phyloP scores from a whole-genome alignment of 2,329 filamentous ascomycete genomes.

The Sporothrix inflata region DNA sequence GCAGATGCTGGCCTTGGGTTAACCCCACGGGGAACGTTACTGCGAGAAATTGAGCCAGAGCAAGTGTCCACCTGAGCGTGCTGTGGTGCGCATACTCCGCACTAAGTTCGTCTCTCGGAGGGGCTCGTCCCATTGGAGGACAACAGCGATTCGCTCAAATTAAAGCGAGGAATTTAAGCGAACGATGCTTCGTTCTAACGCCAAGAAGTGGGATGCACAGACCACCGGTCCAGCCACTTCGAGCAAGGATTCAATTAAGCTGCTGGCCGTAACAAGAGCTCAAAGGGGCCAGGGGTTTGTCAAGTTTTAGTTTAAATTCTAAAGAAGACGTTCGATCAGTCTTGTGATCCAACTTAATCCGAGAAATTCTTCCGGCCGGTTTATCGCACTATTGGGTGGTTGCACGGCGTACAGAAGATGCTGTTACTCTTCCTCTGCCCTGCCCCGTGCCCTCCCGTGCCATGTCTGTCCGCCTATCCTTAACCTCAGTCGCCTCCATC shows the following conservation, averaged over 20 bases:
- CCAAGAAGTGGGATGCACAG: too few species aligned
- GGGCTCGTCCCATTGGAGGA: background rate
- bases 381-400: too few species aligned
- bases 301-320: background rate
- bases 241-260: too few species aligned
- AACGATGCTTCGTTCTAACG: too few species aligned
- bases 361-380: conserved; percentile 13
- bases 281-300: background rate
- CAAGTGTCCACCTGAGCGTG: too few species aligned
- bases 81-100: too few species aligned
- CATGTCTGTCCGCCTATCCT: background rate
- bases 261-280: background rate
- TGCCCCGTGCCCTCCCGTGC: background rate
- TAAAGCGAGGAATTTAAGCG: conserved; percentile 7
- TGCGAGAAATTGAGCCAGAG: background rate
- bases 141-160: background rate
- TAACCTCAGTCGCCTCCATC: background rate
- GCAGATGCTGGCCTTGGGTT: background rate
- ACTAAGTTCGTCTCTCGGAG: too few species aligned
- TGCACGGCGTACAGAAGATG: too few species aligned
- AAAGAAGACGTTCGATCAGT: background rate
- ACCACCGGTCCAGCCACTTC: too few species aligned
- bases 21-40: background rate
- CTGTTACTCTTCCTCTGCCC: background rate
- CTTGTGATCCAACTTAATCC: background rate